Evolutionary conservation across 495 filamentous ascomycete genomes (phyloP), one percentile per base, ranked within the genome.

Genomic region (Daldinia childiae): DNA sequence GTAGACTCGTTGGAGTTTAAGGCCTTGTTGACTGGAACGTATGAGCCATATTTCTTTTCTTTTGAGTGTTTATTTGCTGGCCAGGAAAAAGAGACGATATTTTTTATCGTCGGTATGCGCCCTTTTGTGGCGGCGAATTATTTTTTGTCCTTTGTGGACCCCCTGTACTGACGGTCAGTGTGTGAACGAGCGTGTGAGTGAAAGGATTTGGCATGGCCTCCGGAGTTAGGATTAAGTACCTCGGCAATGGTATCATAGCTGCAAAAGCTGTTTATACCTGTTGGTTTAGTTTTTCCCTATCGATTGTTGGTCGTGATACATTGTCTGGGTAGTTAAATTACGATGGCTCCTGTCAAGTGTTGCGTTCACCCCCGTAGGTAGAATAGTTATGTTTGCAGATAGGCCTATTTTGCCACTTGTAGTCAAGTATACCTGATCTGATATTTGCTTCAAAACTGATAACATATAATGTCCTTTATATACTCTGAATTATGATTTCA

Each of bases 211-310:
- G 54, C 64, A 68, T 65, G 62, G 55, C 62, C 50, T 62, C 41
- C 21, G 64, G 68, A 62, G 68, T 71, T 68, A 19, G 68, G 68
- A 62, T 60, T 52, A 69, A 69, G 56, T 69, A 61, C 61, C 66
- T 56, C 38, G 14, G 38, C 38, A 39, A 48, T 69, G 51, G 56
- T 36, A 39, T 58, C 29, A 38, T 19, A 24, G 26, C 58, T 52
- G 36, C 17, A 29, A 55, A 51, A 14, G 7, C 55, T 32, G 34
- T 17, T 27, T 39, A 15, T 36, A 17, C 9, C 15, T 38, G n/a
- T 32, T 19, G 34, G 1, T 11, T 8, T 55, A 17, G 3, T 12
- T 52, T 24, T 24, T 52, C 11, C 15, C 50, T 54, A 24, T 54
- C 27, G 14, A 30, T 15, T 54, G 26, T 54, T n/a, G 5, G 27